Conservation (phyloP, 1,284 basidiomycete genomes). For the Leccinum fallax region DNA sequence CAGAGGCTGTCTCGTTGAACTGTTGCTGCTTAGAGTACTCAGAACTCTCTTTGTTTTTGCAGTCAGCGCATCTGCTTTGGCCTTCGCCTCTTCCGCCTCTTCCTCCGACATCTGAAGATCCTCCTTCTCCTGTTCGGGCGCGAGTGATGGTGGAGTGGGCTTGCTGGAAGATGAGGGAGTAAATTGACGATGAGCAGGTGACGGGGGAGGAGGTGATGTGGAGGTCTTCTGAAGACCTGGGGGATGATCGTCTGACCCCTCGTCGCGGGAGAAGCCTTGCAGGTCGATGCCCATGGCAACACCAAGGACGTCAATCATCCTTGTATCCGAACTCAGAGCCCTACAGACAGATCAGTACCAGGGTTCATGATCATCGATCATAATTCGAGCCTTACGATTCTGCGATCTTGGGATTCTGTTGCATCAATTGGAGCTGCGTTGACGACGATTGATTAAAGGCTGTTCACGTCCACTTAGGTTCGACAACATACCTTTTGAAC, state of each 20-base stretch:
- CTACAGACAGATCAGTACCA: constrained; percentile 36
- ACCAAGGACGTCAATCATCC: constrained; percentile 94
- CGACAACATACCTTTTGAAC: constrained; percentile 56
- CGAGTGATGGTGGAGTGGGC: constrained; percentile 33
- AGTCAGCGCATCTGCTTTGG: constrained; percentile 74
- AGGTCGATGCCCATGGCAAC: constrained; percentile 95
- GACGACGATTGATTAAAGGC: background rate
- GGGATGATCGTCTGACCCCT: constrained; percentile 83
- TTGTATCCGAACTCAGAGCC: constrained; percentile 70
- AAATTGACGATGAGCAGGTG: constrained; percentile 45
- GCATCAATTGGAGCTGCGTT: constrained; percentile 57
- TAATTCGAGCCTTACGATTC: constrained; percentile 42
- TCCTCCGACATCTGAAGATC: constrained; percentile 68
- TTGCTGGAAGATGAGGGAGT: constrained; percentile 43
- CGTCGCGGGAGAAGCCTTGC: constrained; percentile 83
- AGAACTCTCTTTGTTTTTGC: constrained; percentile 84
- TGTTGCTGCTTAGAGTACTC: constrained; percentile 87
- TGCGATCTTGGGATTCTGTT: constrained; percentile 65
- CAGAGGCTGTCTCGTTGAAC: constrained; percentile 71
- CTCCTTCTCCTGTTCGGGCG: constrained; percentile 47
- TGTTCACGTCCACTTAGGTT: background rate
- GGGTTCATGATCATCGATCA: background rate
- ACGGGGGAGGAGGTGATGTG: constrained; percentile 40
- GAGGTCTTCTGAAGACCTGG: constrained; percentile 49
- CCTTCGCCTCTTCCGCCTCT: constrained; percentile 62